Conservation (phyloP, 2,329 filamentous ascomycete genomes). For the Fonsecaea monophora region DNA sequence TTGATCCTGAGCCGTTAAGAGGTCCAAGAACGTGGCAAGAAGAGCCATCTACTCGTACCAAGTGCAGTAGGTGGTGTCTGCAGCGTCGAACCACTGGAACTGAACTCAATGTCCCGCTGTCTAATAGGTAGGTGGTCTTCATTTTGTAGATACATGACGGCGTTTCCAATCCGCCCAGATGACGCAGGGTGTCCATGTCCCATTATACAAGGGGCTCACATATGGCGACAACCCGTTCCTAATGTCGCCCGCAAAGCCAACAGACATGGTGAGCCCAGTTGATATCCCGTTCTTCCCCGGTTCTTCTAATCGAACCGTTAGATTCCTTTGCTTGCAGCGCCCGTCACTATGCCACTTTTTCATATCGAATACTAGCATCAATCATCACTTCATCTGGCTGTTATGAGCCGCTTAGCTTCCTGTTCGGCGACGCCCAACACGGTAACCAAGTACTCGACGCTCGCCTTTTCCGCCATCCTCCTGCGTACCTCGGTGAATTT, state of each 20-base stretch:
- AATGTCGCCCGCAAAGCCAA: neutral
- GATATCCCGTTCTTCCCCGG: neutral
- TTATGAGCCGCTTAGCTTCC: slow-evolving; percentile 30
- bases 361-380: slow-evolving; percentile 1
- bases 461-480: slow-evolving; percentile 34
- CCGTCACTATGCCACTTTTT: slow-evolving; percentile 3
- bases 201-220: neutral
- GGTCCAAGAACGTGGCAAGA: no score
- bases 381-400: slow-evolving; percentile 20
- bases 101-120: neutral
- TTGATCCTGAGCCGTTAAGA: neutral
- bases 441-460: slow-evolving; percentile 35
- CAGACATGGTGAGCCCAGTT: neutral
- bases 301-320: neutral
- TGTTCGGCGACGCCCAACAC: slow-evolving; percentile 28
- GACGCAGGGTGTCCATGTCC: neutral
- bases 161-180: neutral
- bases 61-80: neutral
- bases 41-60: neutral
- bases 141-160: neutral
- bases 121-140: neutral
- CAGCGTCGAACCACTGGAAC: neutral
- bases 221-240: neutral
- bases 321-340: neutral
- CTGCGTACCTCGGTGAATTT: slow-evolving; percentile 70